Base-by-base conservation (phyloP, 495 filamentous ascomycete genomes). In the Neurospora sp. region DNA sequence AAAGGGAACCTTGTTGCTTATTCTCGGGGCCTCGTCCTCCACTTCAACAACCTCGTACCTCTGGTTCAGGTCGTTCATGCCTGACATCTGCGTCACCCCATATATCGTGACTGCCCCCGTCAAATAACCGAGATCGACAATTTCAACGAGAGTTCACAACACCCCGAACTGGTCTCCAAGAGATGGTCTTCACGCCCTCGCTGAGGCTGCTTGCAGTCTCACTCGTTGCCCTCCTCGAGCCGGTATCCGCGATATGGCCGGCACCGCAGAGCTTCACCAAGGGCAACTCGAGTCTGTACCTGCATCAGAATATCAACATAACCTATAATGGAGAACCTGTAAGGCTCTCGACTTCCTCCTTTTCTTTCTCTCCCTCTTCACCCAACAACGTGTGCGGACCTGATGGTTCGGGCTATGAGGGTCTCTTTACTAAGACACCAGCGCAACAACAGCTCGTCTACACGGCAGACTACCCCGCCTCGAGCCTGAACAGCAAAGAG, bases 211-310 rank as follows among this genome's bases (percentile, higher is more conserved):
- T 80, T 73, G 71, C 75, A 41, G 71, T 83, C 70, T 70, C 79
- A 38, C 78, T 83, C 70, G 71, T 83, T 73, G 78, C 80, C 69
- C 72, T 82, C 40, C 68, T 80, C 70, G 27, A 68, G 10, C 77
- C 80, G 16, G 82, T 73, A 40, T 74, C 76, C 8, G 90, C 89
- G 1, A 79, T 91, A 69, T 91, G 90, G 90, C 90, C 90, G 3
- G 80, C 86, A 8, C 90, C 90, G 12, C 74, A 79, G 48, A 82
- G 76, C 68, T 84, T 86, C 75, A 82, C 81, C 69, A 85, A 81
- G 71, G 90, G 90, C 9, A 81, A 81, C 72, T 82, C 82, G 4
- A 82, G 85, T 20, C 73, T 91, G 42, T 92, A 86, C 83, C 87
- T 92, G 70, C 78, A 83, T 59, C 78, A 85, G 27, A 78, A 83